A percentile compares a stretch with the other conserved stretches of the same genome.
phyloP scores from a whole-genome alignment of 225 moss, liverwort and hornwort species.

The Ulota crispa region DNA sequence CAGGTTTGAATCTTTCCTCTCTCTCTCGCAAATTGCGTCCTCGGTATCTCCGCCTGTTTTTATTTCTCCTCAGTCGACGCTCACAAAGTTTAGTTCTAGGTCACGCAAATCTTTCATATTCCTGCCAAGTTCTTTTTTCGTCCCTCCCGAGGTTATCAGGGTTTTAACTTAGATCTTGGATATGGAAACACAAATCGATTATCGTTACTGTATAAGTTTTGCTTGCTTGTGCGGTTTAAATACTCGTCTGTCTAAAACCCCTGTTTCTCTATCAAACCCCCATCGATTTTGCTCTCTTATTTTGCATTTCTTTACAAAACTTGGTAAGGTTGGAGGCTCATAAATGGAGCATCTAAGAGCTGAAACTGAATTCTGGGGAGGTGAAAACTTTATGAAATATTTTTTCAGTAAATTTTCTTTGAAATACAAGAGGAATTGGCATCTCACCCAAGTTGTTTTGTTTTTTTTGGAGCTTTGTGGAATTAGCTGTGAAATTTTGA shows the following conservation, averaged over 20 bases:
- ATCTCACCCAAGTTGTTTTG: too few species aligned
- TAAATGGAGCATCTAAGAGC: too few species aligned
- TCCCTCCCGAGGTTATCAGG: neutral
- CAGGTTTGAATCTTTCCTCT: constrained; percentile 26
- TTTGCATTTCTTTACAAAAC: too few species aligned
- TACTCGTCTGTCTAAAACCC: too few species aligned
- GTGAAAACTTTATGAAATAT: too few species aligned
- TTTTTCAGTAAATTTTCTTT: too few species aligned
- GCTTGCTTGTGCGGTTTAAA: neutral
- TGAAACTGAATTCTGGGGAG: too few species aligned
- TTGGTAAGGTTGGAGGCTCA: too few species aligned
- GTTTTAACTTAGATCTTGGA: neutral
- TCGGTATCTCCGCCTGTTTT: neutral
- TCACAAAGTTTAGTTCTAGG: neutral
- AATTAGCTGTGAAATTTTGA: too few species aligned
- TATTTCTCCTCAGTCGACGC: too few species aligned
- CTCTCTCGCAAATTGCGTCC: neutral
- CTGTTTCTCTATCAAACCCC: neutral
- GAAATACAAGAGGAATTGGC: too few species aligned
- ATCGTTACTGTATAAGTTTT: neutral
- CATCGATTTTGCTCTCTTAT: neutral
- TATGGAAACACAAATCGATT: constrained; percentile 10
- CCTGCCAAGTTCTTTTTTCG: neutral
- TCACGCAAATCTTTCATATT: neutral
- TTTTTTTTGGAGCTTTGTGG: too few species aligned